Evolutionary conservation across 1,284 basidiomycete genomes (phyloP).

Genomic region (Fomitopsis betulina): DNA sequence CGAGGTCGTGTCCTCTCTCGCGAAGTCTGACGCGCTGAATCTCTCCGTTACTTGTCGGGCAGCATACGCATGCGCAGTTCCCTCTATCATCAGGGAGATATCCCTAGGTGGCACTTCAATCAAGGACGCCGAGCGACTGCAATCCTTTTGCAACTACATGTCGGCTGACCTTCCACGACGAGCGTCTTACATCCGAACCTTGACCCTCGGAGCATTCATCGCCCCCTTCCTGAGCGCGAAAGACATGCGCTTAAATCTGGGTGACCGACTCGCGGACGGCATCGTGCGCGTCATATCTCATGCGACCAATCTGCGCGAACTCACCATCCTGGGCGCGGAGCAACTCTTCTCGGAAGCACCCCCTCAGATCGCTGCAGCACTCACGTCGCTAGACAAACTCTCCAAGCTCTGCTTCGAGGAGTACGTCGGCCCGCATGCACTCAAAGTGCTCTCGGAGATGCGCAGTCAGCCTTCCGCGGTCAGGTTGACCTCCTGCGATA

Average conservation of each 20-base stretch:
- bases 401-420: neutral
- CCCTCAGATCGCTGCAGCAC: neutral
- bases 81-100: neutral
- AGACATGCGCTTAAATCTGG: neutral
- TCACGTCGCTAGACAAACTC: neutral
- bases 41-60: neutral
- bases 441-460: neutral
- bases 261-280: neutral
- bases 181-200: neutral
- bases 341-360: neutral
- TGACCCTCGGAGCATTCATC: neutral
- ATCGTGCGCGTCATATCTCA: neutral
- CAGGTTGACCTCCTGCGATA: neutral
- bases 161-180: neutral
- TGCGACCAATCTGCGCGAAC: neutral
- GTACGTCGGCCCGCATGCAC: neutral
- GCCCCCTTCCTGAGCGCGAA: neutral
- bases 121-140: neutral
- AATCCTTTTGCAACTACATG: neutral
- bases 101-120: neutral
- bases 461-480: neutral
- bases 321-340: neutral
- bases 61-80: neutral
- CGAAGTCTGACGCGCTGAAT: neutral
- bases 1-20: neutral